These are phyloP conservation scores for Oxyria digyna DNA, from an alignment of 148 eudicot genomes.

Conservation along the genomic window DNA sequence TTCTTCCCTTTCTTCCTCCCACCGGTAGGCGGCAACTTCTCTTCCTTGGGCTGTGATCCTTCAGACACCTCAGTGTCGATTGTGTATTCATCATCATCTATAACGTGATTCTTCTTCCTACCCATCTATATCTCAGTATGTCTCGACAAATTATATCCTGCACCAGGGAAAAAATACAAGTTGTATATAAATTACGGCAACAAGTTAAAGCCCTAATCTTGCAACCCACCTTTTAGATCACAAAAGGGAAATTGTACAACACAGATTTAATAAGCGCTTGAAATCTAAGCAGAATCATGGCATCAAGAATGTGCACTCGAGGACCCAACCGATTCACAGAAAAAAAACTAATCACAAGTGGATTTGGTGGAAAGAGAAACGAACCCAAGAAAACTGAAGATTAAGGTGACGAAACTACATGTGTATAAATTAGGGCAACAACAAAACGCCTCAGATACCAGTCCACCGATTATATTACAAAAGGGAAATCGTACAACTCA, in stretches of 20 bases:
- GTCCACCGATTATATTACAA: too few relatives aligned
- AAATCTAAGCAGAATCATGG: background rate
- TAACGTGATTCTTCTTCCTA: constrained; percentile 45
- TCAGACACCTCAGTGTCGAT: constrained; percentile 41
- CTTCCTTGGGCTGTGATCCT: constrained; percentile 34
- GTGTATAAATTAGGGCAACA: too few relatives aligned
- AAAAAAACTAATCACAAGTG: background rate
- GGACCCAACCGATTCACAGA: background rate
- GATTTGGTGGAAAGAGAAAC: too few relatives aligned
- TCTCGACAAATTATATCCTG: constrained; percentile 7
- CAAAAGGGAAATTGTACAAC: background rate
- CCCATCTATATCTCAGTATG: constrained; percentile 28
- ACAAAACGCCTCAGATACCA: too few relatives aligned
- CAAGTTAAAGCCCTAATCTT: background rate
- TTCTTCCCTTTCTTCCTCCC: constrained; percentile 69
- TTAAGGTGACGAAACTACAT: too few relatives aligned
- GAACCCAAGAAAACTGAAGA: too few relatives aligned
- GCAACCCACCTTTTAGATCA: background rate
- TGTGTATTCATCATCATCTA: constrained; percentile 76
- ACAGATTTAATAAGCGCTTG: background rate
- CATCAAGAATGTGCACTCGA: background rate
- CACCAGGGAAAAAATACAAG: background rate
- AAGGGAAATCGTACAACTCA: too few relatives aligned
- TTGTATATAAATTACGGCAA: background rate
- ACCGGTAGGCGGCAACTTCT: constrained; percentile 20